phyloP scores from a whole-genome alignment of 1,284 basidiomycete species.

The Crucibulum parvulum region DNA sequence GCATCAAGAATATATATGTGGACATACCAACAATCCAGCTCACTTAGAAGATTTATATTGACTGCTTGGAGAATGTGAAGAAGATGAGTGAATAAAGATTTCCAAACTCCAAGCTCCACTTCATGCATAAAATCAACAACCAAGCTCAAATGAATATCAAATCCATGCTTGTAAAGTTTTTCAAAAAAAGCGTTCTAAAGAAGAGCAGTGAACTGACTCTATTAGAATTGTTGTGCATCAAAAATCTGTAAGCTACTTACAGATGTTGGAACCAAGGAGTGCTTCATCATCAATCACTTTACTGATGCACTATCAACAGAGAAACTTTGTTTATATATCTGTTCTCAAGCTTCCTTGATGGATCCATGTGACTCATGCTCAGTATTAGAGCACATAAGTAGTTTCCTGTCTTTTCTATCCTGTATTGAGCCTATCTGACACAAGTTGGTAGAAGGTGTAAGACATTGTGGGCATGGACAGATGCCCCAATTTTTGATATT shows the following conservation, averaged over 20 bases:
- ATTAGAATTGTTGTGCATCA: not conserved
- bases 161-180: slow-evolving; percentile 5
- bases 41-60: not conserved
- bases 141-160: not conserved
- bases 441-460: not conserved
- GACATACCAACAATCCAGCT: not conserved
- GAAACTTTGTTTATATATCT: slow-evolving; percentile 7
- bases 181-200: slow-evolving; percentile 19
- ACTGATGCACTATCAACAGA: slow-evolving; percentile 5
- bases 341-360: not conserved
- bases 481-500: not conserved
- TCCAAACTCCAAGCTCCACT: slow-evolving; percentile 22
- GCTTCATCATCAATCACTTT: slow-evolving; percentile 6
- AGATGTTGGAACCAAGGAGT: slow-evolving; percentile 10
- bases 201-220: not conserved
- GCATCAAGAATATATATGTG: not conserved
- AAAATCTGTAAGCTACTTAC: slow-evolving; percentile 1
- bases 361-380: not conserved
- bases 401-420: not conserved
- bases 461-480: not conserved
- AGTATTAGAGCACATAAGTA: not conserved
- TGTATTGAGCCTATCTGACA: not conserved
- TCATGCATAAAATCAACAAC: slow-evolving; percentile 18
- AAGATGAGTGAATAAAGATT: slow-evolving; percentile 17
- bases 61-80: slow-evolving; percentile 14